Conservation (phyloP, 2,329 filamentous ascomycete genomes). For the Endocalyx cinctus region DNA sequence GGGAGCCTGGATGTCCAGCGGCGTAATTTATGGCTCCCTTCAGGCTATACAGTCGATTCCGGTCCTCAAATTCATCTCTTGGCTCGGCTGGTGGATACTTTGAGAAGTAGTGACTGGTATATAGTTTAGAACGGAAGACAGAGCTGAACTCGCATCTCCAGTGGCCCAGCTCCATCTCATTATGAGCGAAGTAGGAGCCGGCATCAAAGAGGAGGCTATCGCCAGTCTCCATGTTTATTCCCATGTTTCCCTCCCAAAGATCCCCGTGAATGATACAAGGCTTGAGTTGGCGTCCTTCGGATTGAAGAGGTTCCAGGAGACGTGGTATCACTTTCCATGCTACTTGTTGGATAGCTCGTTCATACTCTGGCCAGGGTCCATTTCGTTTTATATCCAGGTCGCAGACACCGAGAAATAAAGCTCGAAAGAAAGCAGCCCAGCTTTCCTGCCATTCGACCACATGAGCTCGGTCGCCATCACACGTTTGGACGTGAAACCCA, state of each 20-base stretch:
- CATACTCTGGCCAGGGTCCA: not conserved
- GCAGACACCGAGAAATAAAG: not conserved
- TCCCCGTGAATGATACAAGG: conserved; percentile 3
- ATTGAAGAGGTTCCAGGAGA: not conserved
- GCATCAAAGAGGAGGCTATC: conserved; percentile 1
- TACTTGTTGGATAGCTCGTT: not conserved
- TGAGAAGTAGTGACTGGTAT: not conserved
- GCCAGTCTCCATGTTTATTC: not conserved
- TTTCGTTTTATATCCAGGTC: not conserved
- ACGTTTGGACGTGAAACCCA: conserved; percentile 1
- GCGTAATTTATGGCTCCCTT: conserved; percentile 9
- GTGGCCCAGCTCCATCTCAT: conserved; percentile 1
- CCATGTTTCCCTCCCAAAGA: conserved; percentile 1
- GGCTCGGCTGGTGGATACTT: conserved; percentile 1
- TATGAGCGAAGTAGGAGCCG: conserved; percentile 1
- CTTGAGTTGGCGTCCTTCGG: not conserved
- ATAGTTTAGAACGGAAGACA: not conserved
- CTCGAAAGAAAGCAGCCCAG: conserved; percentile 1
- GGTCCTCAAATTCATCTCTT: not conserved
- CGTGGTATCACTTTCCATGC: not conserved
- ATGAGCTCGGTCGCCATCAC: not conserved
- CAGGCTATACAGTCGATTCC: conserved; percentile 4
- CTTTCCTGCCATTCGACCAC: not conserved
- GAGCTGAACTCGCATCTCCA: conserved; percentile 1
- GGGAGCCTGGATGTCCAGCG: conserved; percentile 7